Base-by-base conservation (phyloP, 148 eudicot species). In the Polygonum maritimum region DNA sequence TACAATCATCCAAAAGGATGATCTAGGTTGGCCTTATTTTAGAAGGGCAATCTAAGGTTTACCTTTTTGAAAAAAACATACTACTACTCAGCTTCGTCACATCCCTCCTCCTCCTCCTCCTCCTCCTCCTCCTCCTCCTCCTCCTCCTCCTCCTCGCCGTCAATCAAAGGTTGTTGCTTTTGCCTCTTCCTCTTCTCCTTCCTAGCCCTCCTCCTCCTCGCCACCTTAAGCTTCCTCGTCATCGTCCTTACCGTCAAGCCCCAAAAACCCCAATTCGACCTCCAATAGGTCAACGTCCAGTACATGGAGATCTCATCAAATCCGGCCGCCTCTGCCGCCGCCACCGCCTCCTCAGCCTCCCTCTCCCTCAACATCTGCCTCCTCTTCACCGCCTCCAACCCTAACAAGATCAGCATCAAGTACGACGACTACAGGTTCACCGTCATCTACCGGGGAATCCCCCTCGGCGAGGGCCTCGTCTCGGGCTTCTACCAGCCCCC, bases 321-420 rank as follows among this genome's bases (percentile, higher is more conserved):
- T 26, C 31, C 31, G 31, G 31, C 31, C 31, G 31, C 31, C 31
- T 26, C 41, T 39, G 88, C 47, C 47, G 85, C 91, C 48, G 80
- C 74, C 16, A 82, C 84, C 22, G 31, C 51, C 4, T 16, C 72
- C 5, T 11, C 78, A 35, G 11, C 79, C 36, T 71, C 90, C 40
- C 94, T 90, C 13, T 76, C 90, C 0, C 81, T 93, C 52, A 79
- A 80, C 15, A 86, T 93, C 13, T 77, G 89, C 4, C 55, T 93
- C 48, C 57, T 83, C 1, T 93, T 93, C 85, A 82, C 90, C 15
- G 96, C 97, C 13, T 86, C 31, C 0, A 93, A 93, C 69, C 94
- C 91, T 49, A 93, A 93, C 62, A 93, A 89, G 70, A 97, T 93
- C 16, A 94, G 94, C 36, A 88, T 93, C 75, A 91, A 89, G 82